Conservation (phyloP, 805 yeast genomes). For the Saccharomycopsis amapae region DNA sequence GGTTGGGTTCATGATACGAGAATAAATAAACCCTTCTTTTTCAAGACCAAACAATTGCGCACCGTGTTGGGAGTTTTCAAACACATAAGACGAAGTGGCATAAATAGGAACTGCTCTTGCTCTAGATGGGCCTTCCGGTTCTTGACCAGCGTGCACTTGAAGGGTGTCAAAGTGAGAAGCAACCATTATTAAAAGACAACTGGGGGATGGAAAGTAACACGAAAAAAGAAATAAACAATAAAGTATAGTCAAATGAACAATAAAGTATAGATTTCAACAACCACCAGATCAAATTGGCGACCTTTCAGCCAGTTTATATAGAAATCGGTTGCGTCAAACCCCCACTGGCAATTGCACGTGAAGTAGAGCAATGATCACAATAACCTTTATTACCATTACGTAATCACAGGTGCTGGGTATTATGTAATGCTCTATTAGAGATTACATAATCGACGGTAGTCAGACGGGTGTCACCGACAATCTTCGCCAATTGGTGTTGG, state of each 20-base stretch:
- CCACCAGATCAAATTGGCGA: too few species aligned
- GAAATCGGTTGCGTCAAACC: too few species aligned
- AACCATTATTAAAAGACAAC: conserved; percentile 24
- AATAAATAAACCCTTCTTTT: conserved; percentile 79
- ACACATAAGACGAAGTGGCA: conserved; percentile 85
- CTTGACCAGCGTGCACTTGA: conserved; percentile 94
- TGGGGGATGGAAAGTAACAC: not conserved
- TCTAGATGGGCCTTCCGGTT: conserved; percentile 52
- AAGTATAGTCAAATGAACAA: not conserved
- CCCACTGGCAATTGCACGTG: too few species aligned
- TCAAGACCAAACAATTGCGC: conserved; percentile 83
- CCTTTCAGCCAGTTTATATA: too few species aligned
- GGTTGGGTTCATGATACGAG: conserved; percentile 91
- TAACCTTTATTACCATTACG: too few species aligned
- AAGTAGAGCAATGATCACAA: too few species aligned
- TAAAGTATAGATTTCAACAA: too few species aligned
- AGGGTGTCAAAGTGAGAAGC: conserved; percentile 79
- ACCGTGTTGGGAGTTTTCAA: conserved; percentile 84
- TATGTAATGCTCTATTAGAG: too few species aligned
- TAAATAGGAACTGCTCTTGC: conserved; percentile 92
- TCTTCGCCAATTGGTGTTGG: too few species aligned
- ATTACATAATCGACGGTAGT: too few species aligned
- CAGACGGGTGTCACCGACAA: too few species aligned
- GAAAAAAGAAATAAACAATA: not conserved
- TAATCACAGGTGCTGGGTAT: too few species aligned